Evolutionary conservation across 768 basidiomycete species (phyloP).

Genomic region (Filobasidium wieringae): DNA sequence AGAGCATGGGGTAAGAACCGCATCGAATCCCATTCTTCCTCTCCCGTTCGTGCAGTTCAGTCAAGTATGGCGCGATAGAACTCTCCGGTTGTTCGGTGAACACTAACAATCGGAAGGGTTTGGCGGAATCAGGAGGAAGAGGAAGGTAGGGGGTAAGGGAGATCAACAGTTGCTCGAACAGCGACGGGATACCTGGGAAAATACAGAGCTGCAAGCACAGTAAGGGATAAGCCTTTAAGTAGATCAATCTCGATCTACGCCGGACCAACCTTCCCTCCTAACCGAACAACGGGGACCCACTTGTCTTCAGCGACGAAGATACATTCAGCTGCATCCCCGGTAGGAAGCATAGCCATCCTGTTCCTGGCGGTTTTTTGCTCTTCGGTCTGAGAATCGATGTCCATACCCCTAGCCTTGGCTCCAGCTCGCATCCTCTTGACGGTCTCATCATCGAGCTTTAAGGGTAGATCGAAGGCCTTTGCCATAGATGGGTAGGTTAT

Average conservation of each 20-base stretch:
- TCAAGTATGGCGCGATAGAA: slow-evolving; percentile 74
- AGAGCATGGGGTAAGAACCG: slow-evolving; percentile 38
- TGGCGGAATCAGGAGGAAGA: slow-evolving; percentile 60
- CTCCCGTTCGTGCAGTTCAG: slow-evolving; percentile 62
- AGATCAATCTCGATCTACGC: background rate
- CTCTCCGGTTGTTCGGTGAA: slow-evolving; percentile 77
- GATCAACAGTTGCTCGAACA: slow-evolving; percentile 72
- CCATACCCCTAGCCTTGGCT: slow-evolving; percentile 39
- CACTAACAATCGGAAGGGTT: slow-evolving; percentile 67
- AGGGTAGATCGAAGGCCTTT: slow-evolving; percentile 60
- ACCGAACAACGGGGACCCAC: slow-evolving; percentile 86
- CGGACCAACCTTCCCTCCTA: slow-evolving; percentile 53
- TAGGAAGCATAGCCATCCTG: slow-evolving; percentile 83
- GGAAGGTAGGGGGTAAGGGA: slow-evolving; percentile 62
- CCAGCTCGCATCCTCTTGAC: slow-evolving; percentile 58
- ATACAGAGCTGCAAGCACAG: slow-evolving; percentile 51
- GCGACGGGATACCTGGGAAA: slow-evolving; percentile 76
- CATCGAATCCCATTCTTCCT: slow-evolving; percentile 65
- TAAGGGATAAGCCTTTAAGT: background rate
- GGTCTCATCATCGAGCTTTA: slow-evolving; percentile 67
- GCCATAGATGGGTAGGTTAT: slow-evolving; percentile 84
- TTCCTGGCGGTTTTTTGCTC: slow-evolving; percentile 65
- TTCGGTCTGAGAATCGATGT: slow-evolving; percentile 55
- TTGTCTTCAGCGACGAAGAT: slow-evolving; percentile 66
- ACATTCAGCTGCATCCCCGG: slow-evolving; percentile 52